Base-by-base conservation (phyloP, 1,139 yeast genomes). In the Candida freyschussii region DNA sequence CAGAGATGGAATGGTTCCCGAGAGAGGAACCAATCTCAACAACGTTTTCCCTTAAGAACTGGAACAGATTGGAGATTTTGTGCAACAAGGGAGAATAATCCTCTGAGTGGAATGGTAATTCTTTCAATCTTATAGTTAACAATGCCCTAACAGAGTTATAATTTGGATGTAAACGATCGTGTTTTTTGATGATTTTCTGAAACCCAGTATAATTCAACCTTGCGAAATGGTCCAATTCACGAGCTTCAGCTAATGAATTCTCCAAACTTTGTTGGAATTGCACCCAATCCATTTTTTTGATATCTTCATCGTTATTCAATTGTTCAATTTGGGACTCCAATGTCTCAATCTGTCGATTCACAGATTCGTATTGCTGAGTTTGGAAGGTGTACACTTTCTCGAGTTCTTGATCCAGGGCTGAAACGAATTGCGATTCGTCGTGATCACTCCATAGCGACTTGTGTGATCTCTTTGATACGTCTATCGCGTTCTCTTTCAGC, bases 321-420 rank as follows among this genome's bases (percentile, higher is more conserved):
- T 43, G 32, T 29, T 49, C 57, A 4, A 62, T 53, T 25, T 60
- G 55, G 16, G 61, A 62, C 55, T 89, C 96, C 43, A 87, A 64
- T 21, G 63, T 65, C 33, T 76, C 69, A 47, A 89, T 73, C 45
- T 72, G 69, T 25, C 72, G 74, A 56, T 79, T 77, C 48, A 91
- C 66, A 41, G 75, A 77, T 39, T 77, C 76, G 57, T 79, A 91
- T 56, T 78, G 79, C 28, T 72, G 62, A 25, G 72, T 67, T 56
- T 89, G 96, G 60, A 91, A 91, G 13, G 83, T 66, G 60, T 86
- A 91, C n/a, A 91, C 97, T 60, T 86, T 87, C 55, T 89, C 96
- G 45, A 91, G 69, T 55, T 89, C 95, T 20, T 70, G 63, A 57
- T 91, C 97, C 45, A 91, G 68, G n/a, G 75, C 77, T 33, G 75